Evolutionary conservation across 208 protist genomes (phyloP).

Genomic region (Leishmania major): DNA sequence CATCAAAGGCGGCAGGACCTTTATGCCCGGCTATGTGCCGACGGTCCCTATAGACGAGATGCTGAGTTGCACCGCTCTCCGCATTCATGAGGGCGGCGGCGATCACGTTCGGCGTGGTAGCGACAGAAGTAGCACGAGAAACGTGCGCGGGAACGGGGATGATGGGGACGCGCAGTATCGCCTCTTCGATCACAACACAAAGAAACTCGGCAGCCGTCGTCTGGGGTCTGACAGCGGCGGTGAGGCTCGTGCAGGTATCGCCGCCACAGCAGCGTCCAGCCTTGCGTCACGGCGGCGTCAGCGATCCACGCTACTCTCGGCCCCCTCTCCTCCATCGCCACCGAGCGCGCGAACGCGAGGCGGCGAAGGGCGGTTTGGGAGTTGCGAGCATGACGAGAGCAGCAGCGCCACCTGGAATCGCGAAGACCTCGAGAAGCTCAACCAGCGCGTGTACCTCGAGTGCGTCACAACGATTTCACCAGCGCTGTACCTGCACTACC

Average conservation of each 20-base stretch:
- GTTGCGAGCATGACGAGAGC: conserved; percentile 1
- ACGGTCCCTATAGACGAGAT: conserved; percentile 53
- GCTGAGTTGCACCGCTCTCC: conserved; percentile 38
- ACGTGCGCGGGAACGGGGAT: background rate
- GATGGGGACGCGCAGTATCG: background rate
- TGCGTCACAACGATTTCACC: conserved; percentile 31
- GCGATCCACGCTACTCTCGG: background rate
- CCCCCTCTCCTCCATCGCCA: background rate
- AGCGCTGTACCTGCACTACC: conserved; percentile 41
- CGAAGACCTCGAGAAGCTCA: conserved; percentile 13
- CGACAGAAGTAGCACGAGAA: background rate
- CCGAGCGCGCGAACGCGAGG: background rate
- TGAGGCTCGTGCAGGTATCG: background rate
- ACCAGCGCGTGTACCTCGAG: conserved; percentile 28
- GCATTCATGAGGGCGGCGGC: background rate
- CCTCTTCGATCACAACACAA: background rate
- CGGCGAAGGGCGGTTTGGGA: background rate
- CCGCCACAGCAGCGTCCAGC: background rate
- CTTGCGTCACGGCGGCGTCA: background rate
- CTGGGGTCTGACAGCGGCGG: background rate
- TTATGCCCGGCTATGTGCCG: conserved; percentile 63
- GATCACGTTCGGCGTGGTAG: background rate
- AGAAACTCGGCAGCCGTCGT: too few relatives aligned
- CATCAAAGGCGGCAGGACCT: conserved; percentile 48
- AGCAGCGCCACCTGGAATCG: background rate